Evolutionary conservation across 1,284 basidiomycete genomes (phyloP).

Genomic region (Neotropicomus parvogracilis): DNA sequence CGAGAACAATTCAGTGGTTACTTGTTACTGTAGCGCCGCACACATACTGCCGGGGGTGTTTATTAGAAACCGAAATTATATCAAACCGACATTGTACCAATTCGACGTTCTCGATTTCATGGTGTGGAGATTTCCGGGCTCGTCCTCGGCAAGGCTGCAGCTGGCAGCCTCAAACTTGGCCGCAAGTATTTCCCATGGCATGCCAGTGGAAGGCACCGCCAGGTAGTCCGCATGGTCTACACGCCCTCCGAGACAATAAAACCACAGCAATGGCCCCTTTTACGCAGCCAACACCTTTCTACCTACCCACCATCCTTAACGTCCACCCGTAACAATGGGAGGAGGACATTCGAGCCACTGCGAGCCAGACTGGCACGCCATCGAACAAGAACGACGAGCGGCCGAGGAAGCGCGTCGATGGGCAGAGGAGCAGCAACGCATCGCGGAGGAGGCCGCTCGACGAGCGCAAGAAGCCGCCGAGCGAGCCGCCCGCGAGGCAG

Average conservation of each 20-base stretch:
- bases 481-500: conserved; percentile 23
- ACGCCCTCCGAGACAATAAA: background rate
- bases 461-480: conserved; percentile 24
- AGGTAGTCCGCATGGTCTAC: background rate
- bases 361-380: conserved; percentile 29
- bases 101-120: too few species aligned
- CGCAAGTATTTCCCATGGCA: too few species aligned
- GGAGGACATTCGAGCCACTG: conserved; percentile 29
- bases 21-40: too few species aligned
- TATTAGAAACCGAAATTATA: background rate
- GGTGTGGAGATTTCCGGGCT: too few species aligned
- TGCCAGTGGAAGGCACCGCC: too few species aligned
- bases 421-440: conserved; percentile 25
- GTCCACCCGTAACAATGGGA: conserved; percentile 20
- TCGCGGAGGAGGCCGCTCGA: conserved; percentile 22
- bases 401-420: conserved; percentile 24
- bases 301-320: background rate
- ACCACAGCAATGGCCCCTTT: background rate
- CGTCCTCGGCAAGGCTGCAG: too few species aligned
- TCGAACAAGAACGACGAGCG: conserved; percentile 19
- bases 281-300: background rate
- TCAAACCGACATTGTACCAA: too few species aligned
- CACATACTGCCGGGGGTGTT: too few species aligned
- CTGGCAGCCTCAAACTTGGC: too few species aligned
- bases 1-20: too few species aligned